These are phyloP conservation scores for Penicillium coprophilum DNA, from an alignment of 495 filamentous ascomycete species.

Conservation along the genomic window DNA sequence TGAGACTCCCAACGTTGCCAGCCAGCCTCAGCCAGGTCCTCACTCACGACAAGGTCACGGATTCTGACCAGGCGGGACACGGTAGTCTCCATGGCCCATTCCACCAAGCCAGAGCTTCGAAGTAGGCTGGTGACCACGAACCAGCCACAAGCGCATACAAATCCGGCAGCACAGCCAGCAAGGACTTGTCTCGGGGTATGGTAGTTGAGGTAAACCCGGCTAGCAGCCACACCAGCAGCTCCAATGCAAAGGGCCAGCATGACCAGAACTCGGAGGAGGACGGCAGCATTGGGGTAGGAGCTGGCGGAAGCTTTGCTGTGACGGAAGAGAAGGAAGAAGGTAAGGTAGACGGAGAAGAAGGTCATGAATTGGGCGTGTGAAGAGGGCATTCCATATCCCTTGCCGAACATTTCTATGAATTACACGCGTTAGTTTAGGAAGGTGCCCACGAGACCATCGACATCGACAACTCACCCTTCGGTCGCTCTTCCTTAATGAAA, in stretches of 20 bases:
- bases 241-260: slow-evolving; percentile 55
- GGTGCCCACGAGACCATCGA: background rate
- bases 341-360: slow-evolving; percentile 81
- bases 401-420: slow-evolving; percentile 69
- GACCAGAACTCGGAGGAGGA: slow-evolving; percentile 56
- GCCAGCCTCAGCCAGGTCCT: slow-evolving; percentile 87
- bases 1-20: slow-evolving; percentile 86
- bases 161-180: slow-evolving; percentile 71
- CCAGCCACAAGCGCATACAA: slow-evolving; percentile 72
- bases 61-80: slow-evolving; percentile 64
- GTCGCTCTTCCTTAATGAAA: slow-evolving; percentile 86
- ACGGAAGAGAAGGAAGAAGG: slow-evolving; percentile 77
- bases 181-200: slow-evolving; percentile 87
- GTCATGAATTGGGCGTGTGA: slow-evolving; percentile 93
- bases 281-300: slow-evolving; percentile 48
- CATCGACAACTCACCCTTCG: slow-evolving; percentile 54
- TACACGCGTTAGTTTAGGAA: background rate
- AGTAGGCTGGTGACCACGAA: slow-evolving; percentile 66
- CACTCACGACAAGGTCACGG: slow-evolving; percentile 82
- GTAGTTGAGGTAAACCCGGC: slow-evolving; percentile 88
- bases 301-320: slow-evolving; percentile 60
- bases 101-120: slow-evolving; percentile 61
- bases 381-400: slow-evolving; percentile 98
- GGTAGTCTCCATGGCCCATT: slow-evolving; percentile 70
- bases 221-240: slow-evolving; percentile 72